phyloP scores from a whole-genome alignment of 164 flowering plant genomes.

The Vitis riparia region DNA sequence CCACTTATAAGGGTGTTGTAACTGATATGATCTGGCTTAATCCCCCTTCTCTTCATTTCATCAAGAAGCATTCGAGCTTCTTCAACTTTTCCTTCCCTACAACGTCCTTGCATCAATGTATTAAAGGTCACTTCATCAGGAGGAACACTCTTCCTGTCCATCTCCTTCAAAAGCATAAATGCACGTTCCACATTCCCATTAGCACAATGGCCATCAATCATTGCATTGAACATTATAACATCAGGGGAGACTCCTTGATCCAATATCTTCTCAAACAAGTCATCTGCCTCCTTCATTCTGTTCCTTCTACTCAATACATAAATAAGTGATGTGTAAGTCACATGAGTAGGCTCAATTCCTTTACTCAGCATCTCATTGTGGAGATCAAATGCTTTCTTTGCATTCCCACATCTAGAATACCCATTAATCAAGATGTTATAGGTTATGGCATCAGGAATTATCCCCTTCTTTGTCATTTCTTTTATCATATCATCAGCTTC shows the following conservation, averaged over 20 bases:
- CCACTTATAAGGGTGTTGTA: slow-evolving; percentile 87
- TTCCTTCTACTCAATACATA: slow-evolving; percentile 55
- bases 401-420: slow-evolving; percentile 61
- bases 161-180: slow-evolving; percentile 49
- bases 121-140: slow-evolving; percentile 90
- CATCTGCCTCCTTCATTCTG: slow-evolving; percentile 73
- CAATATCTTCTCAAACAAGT: slow-evolving; percentile 45
- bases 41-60: slow-evolving; percentile 73
- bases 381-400: slow-evolving; percentile 62
- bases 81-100: slow-evolving; percentile 69
- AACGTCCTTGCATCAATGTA: slow-evolving; percentile 77
- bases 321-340: slow-evolving; percentile 76
- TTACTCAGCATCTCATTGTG: slow-evolving; percentile 59
- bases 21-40: slow-evolving; percentile 76
- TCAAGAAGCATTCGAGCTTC: slow-evolving; percentile 71
- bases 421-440: slow-evolving; percentile 85
- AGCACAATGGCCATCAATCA: slow-evolving; percentile 72
- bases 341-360: slow-evolving; percentile 56
- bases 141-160: slow-evolving; percentile 51
- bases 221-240: slow-evolving; percentile 61
- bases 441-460: slow-evolving; percentile 59
- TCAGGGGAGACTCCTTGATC: slow-evolving; percentile 59
- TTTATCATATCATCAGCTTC: slow-evolving; percentile 56
- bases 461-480: slow-evolving; percentile 58
- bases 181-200: slow-evolving; percentile 39